A percentile compares a stretch with the other conserved stretches of the same genome.
These are phyloP conservation scores for Gliomastix tumulicola DNA, from an alignment of 2,329 filamentous ascomycete genomes.

Conservation along the genomic window DNA sequence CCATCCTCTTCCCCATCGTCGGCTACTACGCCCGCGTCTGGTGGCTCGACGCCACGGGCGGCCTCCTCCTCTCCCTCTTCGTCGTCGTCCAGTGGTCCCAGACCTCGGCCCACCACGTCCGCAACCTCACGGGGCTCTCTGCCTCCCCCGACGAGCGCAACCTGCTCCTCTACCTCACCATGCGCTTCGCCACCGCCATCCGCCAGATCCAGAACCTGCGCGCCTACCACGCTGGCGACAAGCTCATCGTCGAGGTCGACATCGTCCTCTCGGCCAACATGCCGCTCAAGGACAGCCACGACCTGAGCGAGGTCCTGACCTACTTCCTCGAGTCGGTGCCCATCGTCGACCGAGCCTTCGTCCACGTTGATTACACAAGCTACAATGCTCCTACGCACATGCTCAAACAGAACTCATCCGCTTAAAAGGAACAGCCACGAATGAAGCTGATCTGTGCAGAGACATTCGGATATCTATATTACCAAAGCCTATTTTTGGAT, in stretches of 20 bases:
- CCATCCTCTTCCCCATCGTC: conserved; percentile 77
- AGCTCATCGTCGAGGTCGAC: conserved; percentile 75
- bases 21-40: conserved; percentile 71
- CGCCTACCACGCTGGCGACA: conserved; percentile 80
- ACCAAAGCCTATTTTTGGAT: no score
- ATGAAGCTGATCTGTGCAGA: no score
- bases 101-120: conserved; percentile 70
- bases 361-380: conserved; percentile 58
- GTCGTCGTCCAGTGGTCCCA: conserved; percentile 75
- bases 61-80: conserved; percentile 68
- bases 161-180: conserved; percentile 80
- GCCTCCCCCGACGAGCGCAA: conserved; percentile 78
- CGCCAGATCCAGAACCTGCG: conserved; percentile 78
- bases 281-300: conserved; percentile 72
- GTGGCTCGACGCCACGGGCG: conserved; percentile 79
- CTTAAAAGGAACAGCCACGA: no score
- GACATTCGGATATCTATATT: no score
- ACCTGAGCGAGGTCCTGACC: conserved; percentile 69
- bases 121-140: conserved; percentile 72
- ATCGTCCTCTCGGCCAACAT: conserved; percentile 75
- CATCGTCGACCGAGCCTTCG: conserved; percentile 66
- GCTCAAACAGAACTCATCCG: conserved; percentile 29
- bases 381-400: conserved; percentile 58
- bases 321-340: conserved; percentile 82
- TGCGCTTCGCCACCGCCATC: conserved; percentile 87